These are phyloP conservation scores for Gossypium stocksii DNA, from an alignment of 345 rosid genomes.

Conservation along the genomic window DNA sequence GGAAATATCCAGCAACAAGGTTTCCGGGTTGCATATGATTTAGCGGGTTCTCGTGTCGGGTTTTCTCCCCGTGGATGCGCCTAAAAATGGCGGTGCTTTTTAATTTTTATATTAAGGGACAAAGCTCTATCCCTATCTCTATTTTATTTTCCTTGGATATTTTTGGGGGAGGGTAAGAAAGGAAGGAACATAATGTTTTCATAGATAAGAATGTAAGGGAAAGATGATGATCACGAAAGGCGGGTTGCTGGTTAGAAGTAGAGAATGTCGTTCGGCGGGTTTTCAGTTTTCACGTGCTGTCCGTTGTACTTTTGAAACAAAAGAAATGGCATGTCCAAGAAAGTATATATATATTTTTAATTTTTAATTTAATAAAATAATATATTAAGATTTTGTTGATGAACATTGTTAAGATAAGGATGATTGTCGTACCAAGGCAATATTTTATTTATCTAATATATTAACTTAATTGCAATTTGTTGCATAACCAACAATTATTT, in stretches of 20 bases:
- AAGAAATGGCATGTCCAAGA: neutral
- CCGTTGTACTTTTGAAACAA: neutral
- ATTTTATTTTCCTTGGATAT: neutral
- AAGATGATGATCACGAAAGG: neutral
- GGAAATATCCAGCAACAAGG: constrained; percentile 99
- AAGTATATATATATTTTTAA: neutral
- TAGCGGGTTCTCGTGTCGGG: constrained; percentile 71
- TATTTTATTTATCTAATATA: neutral
- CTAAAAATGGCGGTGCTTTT: constrained; percentile 17
- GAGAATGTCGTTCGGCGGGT: constrained; percentile 7
- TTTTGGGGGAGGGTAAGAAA: neutral
- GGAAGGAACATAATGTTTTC: neutral
- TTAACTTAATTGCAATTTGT: neutral
- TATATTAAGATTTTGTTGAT: neutral
- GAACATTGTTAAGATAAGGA: too few species aligned
- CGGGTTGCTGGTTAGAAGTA: neutral
- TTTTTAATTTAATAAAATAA: too few species aligned
- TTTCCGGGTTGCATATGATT: constrained; percentile 81
- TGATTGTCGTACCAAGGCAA: neutral
- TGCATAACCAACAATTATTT: neutral
- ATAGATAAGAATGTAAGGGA: constrained; percentile 9
- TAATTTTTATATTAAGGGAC: neutral
- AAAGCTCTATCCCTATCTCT: neutral
- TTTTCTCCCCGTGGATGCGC: constrained; percentile 88
- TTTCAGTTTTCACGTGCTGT: neutral